These are phyloP conservation scores for Dioscorea zingiberensis DNA, from an alignment of 106 monocot genomes.

Conservation along the genomic window DNA sequence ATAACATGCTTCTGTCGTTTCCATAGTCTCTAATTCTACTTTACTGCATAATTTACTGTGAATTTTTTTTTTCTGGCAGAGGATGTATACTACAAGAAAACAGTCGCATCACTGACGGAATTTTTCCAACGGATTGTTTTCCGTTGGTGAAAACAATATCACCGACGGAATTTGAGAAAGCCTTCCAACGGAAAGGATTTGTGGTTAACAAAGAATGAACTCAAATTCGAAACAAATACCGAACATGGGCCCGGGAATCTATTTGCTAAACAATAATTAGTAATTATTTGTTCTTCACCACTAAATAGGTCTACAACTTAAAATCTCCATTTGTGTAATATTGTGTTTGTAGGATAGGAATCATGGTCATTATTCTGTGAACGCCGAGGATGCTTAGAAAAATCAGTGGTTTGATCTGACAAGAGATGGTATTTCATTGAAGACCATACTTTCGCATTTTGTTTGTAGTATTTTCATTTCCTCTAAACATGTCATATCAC, in stretches of 20 bases:
- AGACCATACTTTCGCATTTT: neutral
- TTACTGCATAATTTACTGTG: neutral
- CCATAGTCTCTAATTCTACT: too few relatives aligned
- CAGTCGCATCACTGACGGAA: too few relatives aligned
- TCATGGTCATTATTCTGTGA: slow-evolving; percentile 8
- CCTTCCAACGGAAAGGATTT: too few relatives aligned
- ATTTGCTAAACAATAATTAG: neutral
- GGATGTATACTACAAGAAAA: slow-evolving; percentile 60
- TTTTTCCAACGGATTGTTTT: too few relatives aligned
- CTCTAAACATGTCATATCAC: too few relatives aligned
- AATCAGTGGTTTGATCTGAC: neutral
- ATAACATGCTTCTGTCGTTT: too few relatives aligned
- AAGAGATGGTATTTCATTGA: neutral
- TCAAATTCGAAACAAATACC: slow-evolving; percentile 60
- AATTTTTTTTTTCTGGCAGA: slow-evolving; percentile 40
- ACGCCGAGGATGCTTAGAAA: slow-evolving; percentile 4
- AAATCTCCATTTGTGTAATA: neutral
- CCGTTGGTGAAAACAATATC: too few relatives aligned
- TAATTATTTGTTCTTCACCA: too few relatives aligned
- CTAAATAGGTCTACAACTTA: neutral
- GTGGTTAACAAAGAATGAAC: slow-evolving; percentile 56
- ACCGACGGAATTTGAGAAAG: too few relatives aligned
- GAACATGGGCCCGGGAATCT: slow-evolving; percentile 67
- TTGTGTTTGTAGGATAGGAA: slow-evolving; percentile 7
- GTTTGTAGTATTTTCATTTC: too few relatives aligned